Base-by-base conservation (phyloP, 176 grass and related monocot species). In the Ensete ventricosum region DNA sequence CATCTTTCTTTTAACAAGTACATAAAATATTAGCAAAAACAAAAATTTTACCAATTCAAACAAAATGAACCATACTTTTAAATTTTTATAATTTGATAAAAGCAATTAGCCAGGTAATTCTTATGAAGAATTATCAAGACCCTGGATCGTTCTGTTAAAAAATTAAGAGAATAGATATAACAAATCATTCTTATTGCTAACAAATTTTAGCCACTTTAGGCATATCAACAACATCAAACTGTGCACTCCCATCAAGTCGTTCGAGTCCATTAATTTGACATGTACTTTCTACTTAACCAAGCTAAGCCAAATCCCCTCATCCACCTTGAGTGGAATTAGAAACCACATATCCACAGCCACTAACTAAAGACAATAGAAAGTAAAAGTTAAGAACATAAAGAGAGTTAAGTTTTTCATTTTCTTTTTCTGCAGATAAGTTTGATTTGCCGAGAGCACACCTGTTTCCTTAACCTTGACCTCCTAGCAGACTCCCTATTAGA, bases 401-500 rank as follows among this genome's bases (percentile, higher is more conserved):
- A 22, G 12, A 34, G 1, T 67, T 29, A 67, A 27, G 11, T 19
- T 25, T 25, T 14, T 67, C 6, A 7, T 6, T 67, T 2, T 13
- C 14, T 6, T 67, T 63, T 67, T 67, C 23, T 29, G 9, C 12
- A 66, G 11, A 29, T 29, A 67, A 23, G 34, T 43, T 43, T 43
- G 34, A 43, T 43, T 43, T 43, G 34, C 34, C 3, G 4, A 16
- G 34, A 14, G 25, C 64, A 23, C 34, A 74, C 73, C 73, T 74
- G 54, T 25, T 58, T 74, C 27, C 73, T 55, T 74, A 74, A 58
- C 73, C 73, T 74, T 27, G 73, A 74, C 52, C 73, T 74, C 73
- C 73, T 58, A 3, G 73, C 73, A 20, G 73, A 74, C 25, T 74
- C 73, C 54, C 73, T 74, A 58, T 74, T 74, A n/a, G 73, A 74